Evolutionary conservation across 495 filamentous ascomycete genomes (phyloP), one percentile per base, ranked within the genome.

Genomic region (Penicillium egyptiacum): DNA sequence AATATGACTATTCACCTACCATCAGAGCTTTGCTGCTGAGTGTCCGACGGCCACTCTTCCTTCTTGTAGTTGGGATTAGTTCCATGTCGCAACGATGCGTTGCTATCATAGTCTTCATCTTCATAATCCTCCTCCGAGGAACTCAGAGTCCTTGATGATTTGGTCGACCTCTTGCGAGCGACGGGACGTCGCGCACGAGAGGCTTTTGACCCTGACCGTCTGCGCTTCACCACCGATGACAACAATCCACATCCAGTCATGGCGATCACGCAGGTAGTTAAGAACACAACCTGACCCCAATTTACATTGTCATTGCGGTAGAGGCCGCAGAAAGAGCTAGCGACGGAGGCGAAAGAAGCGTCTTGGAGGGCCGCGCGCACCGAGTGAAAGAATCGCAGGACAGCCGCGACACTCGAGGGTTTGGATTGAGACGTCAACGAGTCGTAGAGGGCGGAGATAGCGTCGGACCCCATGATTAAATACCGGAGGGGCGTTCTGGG

Each of bases 71-170:
- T 42, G 26, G 57, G 47, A 6, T 71, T 64, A n/a, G 63, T 63
- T 9, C 60, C 68, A 65, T 66, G 65, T 6, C 65, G 70, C 50
- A 74, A 56, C n/a, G 74, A 75, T 11, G 65, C 70, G 48, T 66
- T 71, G 56, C 73, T 77, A 48, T 74, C 74, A 31, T 73, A 74
- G 14, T 70, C 73, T 20, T 79, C 75, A 48, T 79, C 76, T 42
- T 77, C 76, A 7, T 75, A 76, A 30, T 70, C 73, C 33, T 79
- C 70, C 22, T 74, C 72, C 0, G 76, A 79, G 10, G 74, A 75
- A 37, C 72, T 75, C 37, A 75, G 57, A 1, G 68, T 73, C 26
- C 58, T 67, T 7, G 74, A 72, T 5, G 57, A 61, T 42, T 70
- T 75, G 48, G 58, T 61, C 33, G 53, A 62, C 39, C 61, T 53